Base-by-base conservation (phyloP, 352 stramenopile species). In the Peronospora tabacina region DNA sequence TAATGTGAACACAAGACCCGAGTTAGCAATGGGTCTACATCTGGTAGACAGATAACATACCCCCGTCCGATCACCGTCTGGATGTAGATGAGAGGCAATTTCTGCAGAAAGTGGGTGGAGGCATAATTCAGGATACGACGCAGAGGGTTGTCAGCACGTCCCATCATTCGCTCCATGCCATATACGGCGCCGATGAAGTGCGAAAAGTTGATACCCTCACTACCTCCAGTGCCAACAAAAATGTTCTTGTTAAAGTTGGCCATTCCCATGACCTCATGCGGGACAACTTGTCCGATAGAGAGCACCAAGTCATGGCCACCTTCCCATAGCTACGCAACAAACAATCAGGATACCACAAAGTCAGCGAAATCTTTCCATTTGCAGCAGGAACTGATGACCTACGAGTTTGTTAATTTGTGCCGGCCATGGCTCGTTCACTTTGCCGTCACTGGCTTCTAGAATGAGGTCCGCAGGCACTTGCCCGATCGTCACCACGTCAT, bases 191-290 rank as follows among this genome's bases (percentile, higher is more conserved):
- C 95, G 35, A 98, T 97, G 52, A 98, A 98, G 61, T 98, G 95
- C 20, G 88, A 98, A 40, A 98, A 90, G 74, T 98, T 97, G 66
- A 98, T 98, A 0, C 91, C 89, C 19, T 98, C 92, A 30, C 94
- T 90, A 13, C 79, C 83, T 11, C 80, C 80, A n/a, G 94, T 94
- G 49, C 93, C 95, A 2, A 98, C 90, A 59, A 98, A 98, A 15
- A 98, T 73, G 62, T 98, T 98, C 71, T 98, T 98, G 80, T 98
- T 98, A 72, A 91, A 98, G 70, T 98, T 98, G n/a, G 95, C 94
- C 95, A 98, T 98, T 12, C 95, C 94, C 82, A 96, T 97, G 24
- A 98, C 95, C 68, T 98, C 94, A 55, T 98, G 95, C 1, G 95
- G 95, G 8, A 98, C 94, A 13, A 98, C 93, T 74, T 98, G 95